Conservation (phyloP, 345 rosid genomes). For the Citrus australasica region DNA sequence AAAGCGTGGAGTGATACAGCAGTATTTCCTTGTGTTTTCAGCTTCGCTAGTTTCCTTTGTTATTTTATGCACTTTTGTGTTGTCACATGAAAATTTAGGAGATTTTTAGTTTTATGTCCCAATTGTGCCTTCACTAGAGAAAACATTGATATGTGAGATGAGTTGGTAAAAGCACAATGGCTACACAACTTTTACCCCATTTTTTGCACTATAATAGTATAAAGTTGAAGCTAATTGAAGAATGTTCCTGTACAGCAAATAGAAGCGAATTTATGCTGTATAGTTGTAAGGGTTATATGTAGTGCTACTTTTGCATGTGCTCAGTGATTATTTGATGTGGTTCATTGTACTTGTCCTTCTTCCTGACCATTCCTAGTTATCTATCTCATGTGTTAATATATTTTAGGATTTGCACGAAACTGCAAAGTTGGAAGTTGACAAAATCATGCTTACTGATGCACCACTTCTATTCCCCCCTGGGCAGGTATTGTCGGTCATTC, state of each 20-base stretch:
- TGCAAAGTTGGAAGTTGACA: conserved; percentile 73
- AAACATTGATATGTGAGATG: neutral
- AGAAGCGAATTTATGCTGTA: neutral
- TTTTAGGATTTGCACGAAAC: conserved; percentile 58
- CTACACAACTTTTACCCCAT: neutral
- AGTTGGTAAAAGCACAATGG: neutral
- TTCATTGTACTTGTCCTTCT: neutral
- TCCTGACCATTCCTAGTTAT: neutral
- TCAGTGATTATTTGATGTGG: neutral
- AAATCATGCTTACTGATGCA: conserved; percentile 89
- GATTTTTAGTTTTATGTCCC: neutral
- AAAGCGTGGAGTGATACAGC: neutral
- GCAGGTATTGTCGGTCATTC: conserved; percentile 46
- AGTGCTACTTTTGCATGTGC: conserved; percentile 1
- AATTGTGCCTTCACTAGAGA: neutral
- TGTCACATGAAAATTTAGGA: neutral
- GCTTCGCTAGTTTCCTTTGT: neutral
- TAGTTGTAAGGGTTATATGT: neutral
- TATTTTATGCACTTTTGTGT: neutral
- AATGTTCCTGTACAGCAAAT: neutral
- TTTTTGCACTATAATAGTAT: neutral
- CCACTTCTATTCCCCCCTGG: conserved; percentile 91
- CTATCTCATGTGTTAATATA: conserved; percentile 15
- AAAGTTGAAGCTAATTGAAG: neutral
- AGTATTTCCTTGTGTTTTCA: neutral